Percentiles rank a stretch among this genome's conserved stretches.
These are phyloP conservation scores for Erigeron canadensis DNA, from an alignment of 129 eudicot species.

Conservation along the genomic window DNA sequence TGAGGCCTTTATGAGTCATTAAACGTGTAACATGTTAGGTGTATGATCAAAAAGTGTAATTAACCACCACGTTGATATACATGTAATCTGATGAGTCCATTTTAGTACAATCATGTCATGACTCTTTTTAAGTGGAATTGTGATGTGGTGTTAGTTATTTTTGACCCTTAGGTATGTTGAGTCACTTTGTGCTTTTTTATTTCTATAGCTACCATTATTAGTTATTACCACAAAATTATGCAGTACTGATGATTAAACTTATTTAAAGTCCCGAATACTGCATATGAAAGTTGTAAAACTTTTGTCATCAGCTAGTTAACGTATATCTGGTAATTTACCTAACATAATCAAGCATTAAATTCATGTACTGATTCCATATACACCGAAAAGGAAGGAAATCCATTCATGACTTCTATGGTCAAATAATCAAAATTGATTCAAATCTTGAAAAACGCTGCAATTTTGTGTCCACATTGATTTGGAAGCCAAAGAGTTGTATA, in stretches of 20 bases:
- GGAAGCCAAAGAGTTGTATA: not conserved
- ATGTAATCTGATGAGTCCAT: not conserved
- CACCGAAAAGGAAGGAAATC: too few species aligned
- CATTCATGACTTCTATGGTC: not conserved
- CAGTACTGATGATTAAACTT: slow-evolving; percentile 4
- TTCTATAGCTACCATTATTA: slow-evolving; percentile 1
- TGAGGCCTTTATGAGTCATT: not conserved
- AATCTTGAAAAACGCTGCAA: not conserved
- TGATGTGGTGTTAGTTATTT: slow-evolving; percentile 31
- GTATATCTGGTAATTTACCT: not conserved
- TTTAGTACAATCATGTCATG: not conserved
- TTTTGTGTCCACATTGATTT: not conserved
- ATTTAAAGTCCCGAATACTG: not conserved
- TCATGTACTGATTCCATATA: not conserved
- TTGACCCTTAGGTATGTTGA: slow-evolving; percentile 24
- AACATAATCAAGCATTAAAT: not conserved
- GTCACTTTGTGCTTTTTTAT: slow-evolving; percentile 18
- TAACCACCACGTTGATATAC: slow-evolving; percentile 2
- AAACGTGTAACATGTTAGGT: not conserved
- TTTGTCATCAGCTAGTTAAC: not conserved
- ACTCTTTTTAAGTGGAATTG: not conserved
- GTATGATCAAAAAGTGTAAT: slow-evolving; percentile 1
- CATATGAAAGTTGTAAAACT: not conserved
- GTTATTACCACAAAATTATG: slow-evolving; percentile 14
- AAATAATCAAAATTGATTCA: not conserved